Percentiles rank a stretch among this genome's conserved stretches.
Evolutionary conservation across 2,329 filamentous ascomycete species (phyloP).

Genomic region (Aureobasidium musti): DNA sequence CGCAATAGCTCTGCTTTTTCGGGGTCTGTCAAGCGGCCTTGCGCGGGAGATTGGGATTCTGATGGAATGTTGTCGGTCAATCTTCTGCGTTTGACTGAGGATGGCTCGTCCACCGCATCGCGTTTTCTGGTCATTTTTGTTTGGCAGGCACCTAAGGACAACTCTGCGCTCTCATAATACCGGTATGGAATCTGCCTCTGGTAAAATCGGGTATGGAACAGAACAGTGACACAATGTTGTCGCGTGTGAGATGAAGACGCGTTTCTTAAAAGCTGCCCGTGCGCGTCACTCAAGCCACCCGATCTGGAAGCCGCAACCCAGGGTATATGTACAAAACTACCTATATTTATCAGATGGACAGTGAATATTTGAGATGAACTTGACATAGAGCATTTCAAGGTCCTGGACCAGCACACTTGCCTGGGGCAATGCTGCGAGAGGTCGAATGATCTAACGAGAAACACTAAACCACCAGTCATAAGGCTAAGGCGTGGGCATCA

Average conservation of each 20-base stretch:
- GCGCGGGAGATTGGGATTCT: slow-evolving; percentile 14
- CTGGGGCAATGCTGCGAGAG: background rate
- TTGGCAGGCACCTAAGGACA: background rate
- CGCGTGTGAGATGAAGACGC: slow-evolving; percentile 11
- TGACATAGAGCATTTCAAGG: background rate
- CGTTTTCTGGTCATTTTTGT: slow-evolving; percentile 5
- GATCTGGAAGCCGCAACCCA: background rate
- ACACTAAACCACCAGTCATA: background rate
- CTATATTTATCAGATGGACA: background rate
- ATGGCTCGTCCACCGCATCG: slow-evolving; percentile 20
- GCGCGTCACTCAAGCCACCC: slow-evolving; percentile 1
- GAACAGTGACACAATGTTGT: background rate
- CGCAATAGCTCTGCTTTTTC: slow-evolving; percentile 6
- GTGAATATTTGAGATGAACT: background rate
- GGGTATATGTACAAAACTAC: too few relatives aligned
- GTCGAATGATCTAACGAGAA: background rate
- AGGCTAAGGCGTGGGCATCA: background rate
- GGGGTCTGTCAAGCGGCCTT: background rate
- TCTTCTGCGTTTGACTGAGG: slow-evolving; percentile 24
- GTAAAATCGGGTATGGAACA: background rate
- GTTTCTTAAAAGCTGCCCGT: background rate
- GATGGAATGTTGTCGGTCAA: slow-evolving; percentile 6
- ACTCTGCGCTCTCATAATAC: background rate
- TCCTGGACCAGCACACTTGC: background rate
- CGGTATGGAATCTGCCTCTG: background rate